Base-by-base conservation (phyloP, 2,329 filamentous ascomycete genomes). In the Aspergillus clavatus region DNA sequence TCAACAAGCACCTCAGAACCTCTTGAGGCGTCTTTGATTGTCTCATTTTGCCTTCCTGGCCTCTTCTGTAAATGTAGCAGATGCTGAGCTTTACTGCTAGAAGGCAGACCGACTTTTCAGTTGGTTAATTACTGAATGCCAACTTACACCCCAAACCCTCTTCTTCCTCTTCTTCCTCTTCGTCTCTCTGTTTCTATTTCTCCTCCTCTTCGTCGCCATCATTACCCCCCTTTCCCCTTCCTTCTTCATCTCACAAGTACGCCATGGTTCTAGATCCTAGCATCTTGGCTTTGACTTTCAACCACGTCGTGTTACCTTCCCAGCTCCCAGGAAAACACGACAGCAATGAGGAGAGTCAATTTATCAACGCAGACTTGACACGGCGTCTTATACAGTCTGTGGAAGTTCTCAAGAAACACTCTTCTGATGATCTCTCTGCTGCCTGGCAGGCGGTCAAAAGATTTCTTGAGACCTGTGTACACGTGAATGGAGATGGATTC, bases 231-330 rank as follows among this genome's bases (percentile, higher is more conserved):
- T 7, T 8, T 11, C 11, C 12, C 12, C 3, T 11, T 11, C 26
- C 26, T 10, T 28, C 26, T 28, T 11, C 26, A 11, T 28, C 26
- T 26, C 23, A 26, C 23, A 5, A 28, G 3, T n/a, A n/a, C 12
- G 11, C 5, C 35, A 43, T 61, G 27, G 10, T 4, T 16, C 16
- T 5, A 5, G 16, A 19, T 11, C n/a, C 33, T 11, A 36, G 14
- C 19, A 29, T 21, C n/a, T 40, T 51, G 28, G 27, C 43, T 23
- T 42, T 61, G 3, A 49, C 57, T 16, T 57, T 67, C 47, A 58
- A 68, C 26, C 70, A 73, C 33, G 46, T 69, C 12, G 61, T 61
- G 1, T 52, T 72, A 1, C 70, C 70, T 2, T 65, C 67, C 7
- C 49, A 66, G 7, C 56, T 72, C 2, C 69, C 71, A 5, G 64